Evolutionary conservation across 2,329 filamentous ascomycete genomes (phyloP), one percentile per base, ranked within the genome.

Genomic region (Trichoderma sp.): DNA sequence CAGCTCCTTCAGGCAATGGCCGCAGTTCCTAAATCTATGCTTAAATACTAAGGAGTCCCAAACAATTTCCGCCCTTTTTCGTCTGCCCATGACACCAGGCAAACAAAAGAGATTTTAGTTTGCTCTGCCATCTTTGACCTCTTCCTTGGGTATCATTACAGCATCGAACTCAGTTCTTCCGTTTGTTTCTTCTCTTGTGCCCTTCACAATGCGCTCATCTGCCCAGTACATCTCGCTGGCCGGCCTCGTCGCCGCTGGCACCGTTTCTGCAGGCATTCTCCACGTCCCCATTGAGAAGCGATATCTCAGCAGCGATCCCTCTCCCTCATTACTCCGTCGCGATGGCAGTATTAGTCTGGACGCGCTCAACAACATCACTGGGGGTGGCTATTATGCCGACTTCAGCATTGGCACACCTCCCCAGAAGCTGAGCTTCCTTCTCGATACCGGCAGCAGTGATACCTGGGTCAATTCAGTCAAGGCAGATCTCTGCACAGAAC

Each of bases 391-490:
- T 83, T 90, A 87, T 80, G 87, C 88, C 56, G 85, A 89, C 68
- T 86, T 92, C 59, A 83, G 84, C n/a, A 82, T 92, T 59, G 91
- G 91, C 67, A 91, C 90, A 0, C 91, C 91, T 0, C 83, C 85
- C 0, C 91, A 92, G 81, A 81, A 82, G 3, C 81, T 91, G 67
- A 85, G 82, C 71, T 85, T 92, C 78, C 85, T 89, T 71, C 86
- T 92, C 77, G 91, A 92, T 81, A 92, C 91, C 3, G 91, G 91
- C 33, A 91, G 89, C 81, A 91, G 88, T 77, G 91, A 92, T 80
- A 87, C 90, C 4, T 92, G 91, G 90, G 84, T 92, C 59, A 83
- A 89, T 77, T 90, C 91, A 5, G 86, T 88, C 16, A 84, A 84
- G 68, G 94, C 93, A 1, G 78, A 82, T 4, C 84, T 93, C 38